These are phyloP conservation scores for Monilinia polystroma DNA, from an alignment of 2,329 filamentous ascomycete genomes.

Conservation along the genomic window DNA sequence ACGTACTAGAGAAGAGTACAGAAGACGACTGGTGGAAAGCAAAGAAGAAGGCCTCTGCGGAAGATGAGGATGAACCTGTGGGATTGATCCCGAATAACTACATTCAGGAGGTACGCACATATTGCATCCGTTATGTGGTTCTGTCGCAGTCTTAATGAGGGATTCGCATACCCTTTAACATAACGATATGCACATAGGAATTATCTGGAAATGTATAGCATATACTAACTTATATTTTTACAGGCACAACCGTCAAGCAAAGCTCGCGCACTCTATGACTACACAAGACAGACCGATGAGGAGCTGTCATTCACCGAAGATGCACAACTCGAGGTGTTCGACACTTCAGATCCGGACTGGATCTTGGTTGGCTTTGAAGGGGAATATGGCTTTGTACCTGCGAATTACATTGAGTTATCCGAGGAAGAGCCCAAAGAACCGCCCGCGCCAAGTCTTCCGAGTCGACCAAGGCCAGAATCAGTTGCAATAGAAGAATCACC, in stretches of 20 bases:
- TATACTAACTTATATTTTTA: slow-evolving; percentile 26
- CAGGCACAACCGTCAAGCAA: slow-evolving; percentile 65
- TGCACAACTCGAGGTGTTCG: slow-evolving; percentile 77
- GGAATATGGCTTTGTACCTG: slow-evolving; percentile 90
- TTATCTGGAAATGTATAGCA: neutral
- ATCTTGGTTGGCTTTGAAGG: slow-evolving; percentile 81
- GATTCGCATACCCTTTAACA: neutral
- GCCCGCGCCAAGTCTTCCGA: slow-evolving; percentile 41
- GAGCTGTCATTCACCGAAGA: slow-evolving; percentile 96
- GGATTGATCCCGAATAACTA: slow-evolving; percentile 83
- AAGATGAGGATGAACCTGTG: slow-evolving; percentile 42
- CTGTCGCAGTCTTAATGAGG: neutral
- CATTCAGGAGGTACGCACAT: slow-evolving; percentile 74
- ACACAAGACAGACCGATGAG: slow-evolving; percentile 94
- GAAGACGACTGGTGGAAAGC: slow-evolving; percentile 79
- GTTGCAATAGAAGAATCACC: slow-evolving; percentile 26
- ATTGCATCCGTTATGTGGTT: neutral
- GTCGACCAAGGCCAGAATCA: slow-evolving; percentile 39
- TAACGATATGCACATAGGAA: neutral
- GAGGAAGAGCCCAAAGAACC: slow-evolving; percentile 41
- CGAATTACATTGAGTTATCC: slow-evolving; percentile 86
- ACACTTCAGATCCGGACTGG: slow-evolving; percentile 93
- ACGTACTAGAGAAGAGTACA: slow-evolving; percentile 69
- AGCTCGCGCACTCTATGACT: slow-evolving; percentile 96
- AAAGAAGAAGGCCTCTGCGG: slow-evolving; percentile 44